Conservation (phyloP, 1,284 basidiomycete species). For the Rhodotorula sp. region DNA sequence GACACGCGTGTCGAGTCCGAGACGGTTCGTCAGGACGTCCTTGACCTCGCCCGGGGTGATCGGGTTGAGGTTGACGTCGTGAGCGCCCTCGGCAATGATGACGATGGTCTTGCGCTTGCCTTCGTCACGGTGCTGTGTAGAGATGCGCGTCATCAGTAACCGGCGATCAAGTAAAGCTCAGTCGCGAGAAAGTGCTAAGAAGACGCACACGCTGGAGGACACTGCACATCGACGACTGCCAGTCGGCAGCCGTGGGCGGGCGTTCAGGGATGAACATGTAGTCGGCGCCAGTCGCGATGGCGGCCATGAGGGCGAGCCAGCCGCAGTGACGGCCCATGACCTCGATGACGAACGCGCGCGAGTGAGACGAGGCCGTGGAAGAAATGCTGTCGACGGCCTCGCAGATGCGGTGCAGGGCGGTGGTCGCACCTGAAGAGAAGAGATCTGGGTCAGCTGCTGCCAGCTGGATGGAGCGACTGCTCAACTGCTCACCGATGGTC, state of each 20-base stretch:
- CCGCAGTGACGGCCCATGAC: conserved; percentile 99
- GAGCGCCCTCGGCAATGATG: conserved; percentile 94
- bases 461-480: background rate
- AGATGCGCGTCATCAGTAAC: background rate
- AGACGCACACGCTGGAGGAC: conserved; percentile 55
- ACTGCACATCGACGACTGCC: conserved; percentile 92
- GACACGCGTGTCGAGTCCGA: conserved; percentile 92
- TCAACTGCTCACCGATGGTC: conserved; percentile 65
- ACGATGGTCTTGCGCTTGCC: conserved; percentile 99
- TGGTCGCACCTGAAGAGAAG: conserved; percentile 64
- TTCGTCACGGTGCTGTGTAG: conserved; percentile 73
- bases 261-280: conserved; percentile 96
- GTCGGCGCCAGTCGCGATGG: conserved; percentile 91
- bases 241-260: conserved; percentile 73
- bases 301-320: conserved; percentile 92
- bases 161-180: background rate
- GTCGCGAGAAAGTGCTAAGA: background rate
- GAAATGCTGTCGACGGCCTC: conserved; percentile 98
- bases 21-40: conserved; percentile 76
- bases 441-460: too few species aligned
- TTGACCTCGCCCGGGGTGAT: conserved; percentile 90
- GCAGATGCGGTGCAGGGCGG: conserved; percentile 92
- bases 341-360: conserved; percentile 95
- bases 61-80: conserved; percentile 80
- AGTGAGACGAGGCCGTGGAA: conserved; percentile 92